Evolutionary conservation across 306 rosid genomes (phyloP).

Genomic region (Carpinus viminea): DNA sequence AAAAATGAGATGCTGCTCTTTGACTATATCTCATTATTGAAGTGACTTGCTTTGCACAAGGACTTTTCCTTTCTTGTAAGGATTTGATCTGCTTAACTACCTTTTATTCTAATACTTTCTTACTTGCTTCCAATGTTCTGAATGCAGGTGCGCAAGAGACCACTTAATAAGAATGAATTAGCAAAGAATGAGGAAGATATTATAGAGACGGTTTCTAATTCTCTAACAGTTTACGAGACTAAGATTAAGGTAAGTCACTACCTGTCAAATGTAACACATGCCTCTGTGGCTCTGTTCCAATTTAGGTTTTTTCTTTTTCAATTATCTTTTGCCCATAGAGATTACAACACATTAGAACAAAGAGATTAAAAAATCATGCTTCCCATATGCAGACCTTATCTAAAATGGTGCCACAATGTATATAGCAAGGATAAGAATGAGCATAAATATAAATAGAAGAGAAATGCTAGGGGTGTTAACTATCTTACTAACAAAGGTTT

Average conservation of each 20-base stretch:
- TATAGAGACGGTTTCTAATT: constrained; percentile 73
- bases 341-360: background rate
- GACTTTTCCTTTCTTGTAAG: constrained; percentile 8
- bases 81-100: constrained; percentile 8
- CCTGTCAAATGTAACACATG: background rate
- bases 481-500: too few relatives aligned
- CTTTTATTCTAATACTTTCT: constrained; percentile 10
- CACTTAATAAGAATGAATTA: constrained; percentile 88
- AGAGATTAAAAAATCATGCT: background rate
- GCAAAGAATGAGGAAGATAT: constrained; percentile 96
- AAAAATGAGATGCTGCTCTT: background rate
- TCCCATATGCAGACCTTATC: background rate
- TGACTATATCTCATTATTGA: constrained; percentile 6
- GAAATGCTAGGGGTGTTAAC: too few relatives aligned
- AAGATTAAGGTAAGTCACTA: constrained; percentile 72
- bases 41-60: constrained; percentile 14
- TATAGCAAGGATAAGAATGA: background rate
- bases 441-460: background rate
- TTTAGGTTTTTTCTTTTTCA: background rate
- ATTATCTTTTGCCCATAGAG: background rate
- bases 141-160: constrained; percentile 96
- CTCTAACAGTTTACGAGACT: constrained; percentile 90
- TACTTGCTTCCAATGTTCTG: constrained; percentile 13
- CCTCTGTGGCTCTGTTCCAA: background rate
- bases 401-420: background rate